A percentile compares a stretch with the other conserved stretches of the same genome.
Conservation (phyloP, 768 basidiomycete genomes). For the Collybia nuda region DNA sequence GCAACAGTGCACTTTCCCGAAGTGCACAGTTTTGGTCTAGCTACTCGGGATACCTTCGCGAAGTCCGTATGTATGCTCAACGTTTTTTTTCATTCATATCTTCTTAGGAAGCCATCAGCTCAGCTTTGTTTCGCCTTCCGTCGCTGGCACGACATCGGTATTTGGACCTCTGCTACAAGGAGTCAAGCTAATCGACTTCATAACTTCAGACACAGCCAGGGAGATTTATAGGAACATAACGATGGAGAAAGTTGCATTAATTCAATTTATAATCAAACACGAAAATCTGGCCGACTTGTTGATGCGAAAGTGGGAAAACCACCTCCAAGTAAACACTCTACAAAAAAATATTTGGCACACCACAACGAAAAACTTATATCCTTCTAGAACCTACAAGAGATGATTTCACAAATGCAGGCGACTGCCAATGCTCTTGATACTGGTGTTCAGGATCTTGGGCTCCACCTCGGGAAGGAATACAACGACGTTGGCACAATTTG, state of each 20-base stretch:
- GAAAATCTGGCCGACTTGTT: slow-evolving; percentile 35
- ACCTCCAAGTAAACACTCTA: slow-evolving; percentile 23
- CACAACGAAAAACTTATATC: neutral
- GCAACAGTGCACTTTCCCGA: slow-evolving; percentile 64
- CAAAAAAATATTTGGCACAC: neutral
- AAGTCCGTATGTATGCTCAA: slow-evolving; percentile 57
- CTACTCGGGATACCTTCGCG: slow-evolving; percentile 80
- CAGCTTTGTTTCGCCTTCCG: slow-evolving; percentile 77
- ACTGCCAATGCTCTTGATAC: slow-evolving; percentile 3
- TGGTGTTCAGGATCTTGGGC: neutral
- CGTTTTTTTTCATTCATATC: neutral
- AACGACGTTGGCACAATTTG: neutral
- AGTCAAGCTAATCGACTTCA: slow-evolving; percentile 3
- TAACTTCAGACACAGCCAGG: slow-evolving; percentile 52
- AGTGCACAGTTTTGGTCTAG: slow-evolving; percentile 87
- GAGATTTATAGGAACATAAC: slow-evolving; percentile 69
- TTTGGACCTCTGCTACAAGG: neutral
- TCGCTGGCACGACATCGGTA: slow-evolving; percentile 76
- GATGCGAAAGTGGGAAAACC: slow-evolving; percentile 27
- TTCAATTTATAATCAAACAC: slow-evolving; percentile 44
- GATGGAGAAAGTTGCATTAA: slow-evolving; percentile 49
- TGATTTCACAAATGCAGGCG: slow-evolving; percentile 5
- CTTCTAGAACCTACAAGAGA: slow-evolving; percentile 13
- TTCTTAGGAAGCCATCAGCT: slow-evolving; percentile 35
- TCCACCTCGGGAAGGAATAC: neutral